Percentiles rank a stretch among this genome's conserved stretches.
Evolutionary conservation across 1,139 yeast genomes (phyloP).

Genomic region (Suhomyces choctaworum): DNA sequence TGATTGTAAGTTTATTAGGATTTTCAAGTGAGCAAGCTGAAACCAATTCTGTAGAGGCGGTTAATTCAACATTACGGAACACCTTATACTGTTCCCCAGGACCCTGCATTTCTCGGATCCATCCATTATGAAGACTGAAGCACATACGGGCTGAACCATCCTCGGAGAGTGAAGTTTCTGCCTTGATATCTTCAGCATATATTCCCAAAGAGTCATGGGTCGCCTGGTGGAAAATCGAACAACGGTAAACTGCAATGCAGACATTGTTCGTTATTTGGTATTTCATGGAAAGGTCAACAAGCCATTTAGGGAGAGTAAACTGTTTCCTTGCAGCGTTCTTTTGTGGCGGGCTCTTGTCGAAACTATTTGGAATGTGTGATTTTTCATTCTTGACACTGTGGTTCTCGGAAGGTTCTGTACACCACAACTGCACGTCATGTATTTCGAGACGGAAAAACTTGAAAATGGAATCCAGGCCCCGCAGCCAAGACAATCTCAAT

Average conservation of each 20-base stretch:
- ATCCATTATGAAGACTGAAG: constrained; percentile 34
- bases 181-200: constrained; percentile 32
- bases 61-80: constrained; percentile 37
- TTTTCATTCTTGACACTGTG: too few relatives aligned
- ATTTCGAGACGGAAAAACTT: constrained; percentile 36
- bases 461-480: constrained; percentile 29
- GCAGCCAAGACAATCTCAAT: constrained; percentile 29
- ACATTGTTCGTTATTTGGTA: constrained; percentile 32
- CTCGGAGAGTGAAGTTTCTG: constrained; percentile 25
- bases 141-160: constrained; percentile 26
- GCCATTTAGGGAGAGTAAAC: constrained; percentile 15
- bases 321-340: constrained; percentile 1
- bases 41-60: constrained; percentile 27
- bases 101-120: constrained; percentile 23
- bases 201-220: constrained; percentile 20
- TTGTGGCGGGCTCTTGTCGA: constrained; percentile 1
- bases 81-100: constrained; percentile 19
- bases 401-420: background rate
- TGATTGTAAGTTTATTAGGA: constrained; percentile 13
- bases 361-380: too few relatives aligned
- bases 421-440: constrained; percentile 26
- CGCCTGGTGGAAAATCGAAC: constrained; percentile 23
- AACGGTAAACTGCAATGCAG: constrained; percentile 31
- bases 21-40: constrained; percentile 23
- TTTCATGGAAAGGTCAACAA: constrained; percentile 16